phyloP scores from a whole-genome alignment of 192 early-diverging fungal species.

The Podila verticillata region DNA sequence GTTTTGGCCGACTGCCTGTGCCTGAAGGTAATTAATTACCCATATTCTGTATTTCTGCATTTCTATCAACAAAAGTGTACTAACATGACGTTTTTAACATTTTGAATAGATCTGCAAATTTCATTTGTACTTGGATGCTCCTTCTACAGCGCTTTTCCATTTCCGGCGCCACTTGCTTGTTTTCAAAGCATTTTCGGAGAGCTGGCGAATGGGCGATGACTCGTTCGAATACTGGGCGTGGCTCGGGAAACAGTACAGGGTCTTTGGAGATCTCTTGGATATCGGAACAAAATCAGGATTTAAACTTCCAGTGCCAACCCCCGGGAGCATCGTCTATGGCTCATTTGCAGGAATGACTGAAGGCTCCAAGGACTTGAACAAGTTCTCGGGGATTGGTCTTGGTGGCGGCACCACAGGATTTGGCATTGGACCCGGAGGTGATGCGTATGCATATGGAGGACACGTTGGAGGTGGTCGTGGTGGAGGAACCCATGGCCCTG shows the following conservation, averaged over 20 bases:
- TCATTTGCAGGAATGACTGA: slow-evolving; percentile 42
- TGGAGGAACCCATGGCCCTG: slow-evolving; percentile 39
- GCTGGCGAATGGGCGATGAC: slow-evolving; percentile 74
- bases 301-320: slow-evolving; percentile 70
- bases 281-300: slow-evolving; percentile 74
- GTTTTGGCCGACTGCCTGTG: slow-evolving; percentile 78
- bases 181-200: slow-evolving; percentile 67
- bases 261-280: slow-evolving; percentile 84
- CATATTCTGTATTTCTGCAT: not conserved
- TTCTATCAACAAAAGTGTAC: not conserved
- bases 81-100: too few relatives aligned
- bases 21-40: slow-evolving; percentile 70
- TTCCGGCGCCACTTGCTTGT: slow-evolving; percentile 73
- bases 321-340: slow-evolving; percentile 52
- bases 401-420: slow-evolving; percentile 46
- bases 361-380: slow-evolving; percentile 41
- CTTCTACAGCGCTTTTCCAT: slow-evolving; percentile 74
- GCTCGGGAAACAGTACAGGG: slow-evolving; percentile 81
- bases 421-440: slow-evolving; percentile 31
- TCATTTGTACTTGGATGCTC: slow-evolving; percentile 71
- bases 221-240: slow-evolving; percentile 90
- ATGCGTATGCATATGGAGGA: slow-evolving; percentile 24
- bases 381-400: slow-evolving; percentile 43
- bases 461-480: slow-evolving; percentile 47
- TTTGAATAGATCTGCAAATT: slow-evolving; percentile 77